Conservation (phyloP, 306 rosid species). For the Lathyrus tuberosus region DNA sequence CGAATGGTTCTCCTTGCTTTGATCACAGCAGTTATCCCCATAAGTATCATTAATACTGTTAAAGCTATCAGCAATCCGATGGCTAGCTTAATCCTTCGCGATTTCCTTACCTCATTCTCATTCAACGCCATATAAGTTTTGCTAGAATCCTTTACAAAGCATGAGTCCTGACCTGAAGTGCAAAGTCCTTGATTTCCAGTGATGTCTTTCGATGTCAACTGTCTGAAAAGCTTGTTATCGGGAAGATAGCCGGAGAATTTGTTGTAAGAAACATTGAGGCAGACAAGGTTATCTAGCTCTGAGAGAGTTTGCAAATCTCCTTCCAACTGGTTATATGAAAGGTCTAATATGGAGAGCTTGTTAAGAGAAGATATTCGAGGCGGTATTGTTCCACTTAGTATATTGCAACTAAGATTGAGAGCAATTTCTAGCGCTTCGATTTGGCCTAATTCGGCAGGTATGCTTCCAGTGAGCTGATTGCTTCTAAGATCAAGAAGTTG, state of each 20-base stretch:
- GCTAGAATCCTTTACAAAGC: constrained; percentile 58
- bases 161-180: constrained; percentile 61
- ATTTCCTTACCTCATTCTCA: constrained; percentile 45
- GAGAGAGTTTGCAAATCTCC: constrained; percentile 73
- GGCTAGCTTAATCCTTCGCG: constrained; percentile 68
- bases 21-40: constrained; percentile 81
- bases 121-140: constrained; percentile 44
- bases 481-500: constrained; percentile 89
- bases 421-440: constrained; percentile 78
- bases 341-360: constrained; percentile 82
- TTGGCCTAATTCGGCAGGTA: constrained; percentile 68
- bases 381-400: constrained; percentile 71
- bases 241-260: constrained; percentile 79
- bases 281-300: constrained; percentile 78
- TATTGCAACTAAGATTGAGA: constrained; percentile 83
- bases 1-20: constrained; percentile 60
- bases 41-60: constrained; percentile 65
- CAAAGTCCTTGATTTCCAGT: constrained; percentile 78
- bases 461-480: constrained; percentile 66
- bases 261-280: constrained; percentile 83
- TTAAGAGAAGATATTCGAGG: constrained; percentile 66
- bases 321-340: constrained; percentile 81
- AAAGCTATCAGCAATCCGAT: constrained; percentile 70
- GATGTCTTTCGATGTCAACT: constrained; percentile 65
- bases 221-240: constrained; percentile 80